Conservation (phyloP, 163 green algal species). For the Scenedesmus sp. region DNA sequence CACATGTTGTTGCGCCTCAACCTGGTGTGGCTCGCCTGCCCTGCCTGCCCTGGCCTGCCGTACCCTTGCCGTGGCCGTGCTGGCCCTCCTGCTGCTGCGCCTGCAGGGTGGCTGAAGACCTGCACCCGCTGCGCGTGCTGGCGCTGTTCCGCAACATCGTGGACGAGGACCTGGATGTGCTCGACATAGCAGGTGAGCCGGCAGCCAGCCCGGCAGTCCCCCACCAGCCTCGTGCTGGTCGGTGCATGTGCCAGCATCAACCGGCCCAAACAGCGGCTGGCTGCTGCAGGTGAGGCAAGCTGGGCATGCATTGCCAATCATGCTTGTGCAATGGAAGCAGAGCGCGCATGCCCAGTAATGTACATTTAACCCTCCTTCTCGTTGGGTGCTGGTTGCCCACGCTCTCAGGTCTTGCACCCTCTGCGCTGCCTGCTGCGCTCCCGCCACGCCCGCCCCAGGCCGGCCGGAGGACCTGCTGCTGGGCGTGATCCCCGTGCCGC, state of each 20-base stretch:
- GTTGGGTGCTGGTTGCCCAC: no score
- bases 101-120: slow-evolving; percentile 87
- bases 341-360: no score
- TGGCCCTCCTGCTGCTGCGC: not conserved
- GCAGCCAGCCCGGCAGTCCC: not conserved
- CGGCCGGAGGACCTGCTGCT: slow-evolving; percentile 55
- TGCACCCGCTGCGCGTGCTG: slow-evolving; percentile 91
- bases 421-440: not conserved
- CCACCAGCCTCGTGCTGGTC: no score
- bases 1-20: no score
- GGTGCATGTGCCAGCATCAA: not conserved
- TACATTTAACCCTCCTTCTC: no score
- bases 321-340: no score
- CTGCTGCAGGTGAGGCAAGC: no score
- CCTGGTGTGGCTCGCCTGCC: not conserved
- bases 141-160: slow-evolving; percentile 81
- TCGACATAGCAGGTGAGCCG: slow-evolving; percentile 85
- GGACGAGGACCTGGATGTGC: slow-evolving; percentile 90
- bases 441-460: not conserved
- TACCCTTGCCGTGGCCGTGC: not conserved
- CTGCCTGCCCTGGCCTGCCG: not conserved
- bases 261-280: not conserved
- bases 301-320: no score
- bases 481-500: slow-evolving; percentile 88
- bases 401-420: not conserved